These are phyloP conservation scores for Neurospora sp. DNA, from an alignment of 495 filamentous ascomycete species.

Conservation along the genomic window DNA sequence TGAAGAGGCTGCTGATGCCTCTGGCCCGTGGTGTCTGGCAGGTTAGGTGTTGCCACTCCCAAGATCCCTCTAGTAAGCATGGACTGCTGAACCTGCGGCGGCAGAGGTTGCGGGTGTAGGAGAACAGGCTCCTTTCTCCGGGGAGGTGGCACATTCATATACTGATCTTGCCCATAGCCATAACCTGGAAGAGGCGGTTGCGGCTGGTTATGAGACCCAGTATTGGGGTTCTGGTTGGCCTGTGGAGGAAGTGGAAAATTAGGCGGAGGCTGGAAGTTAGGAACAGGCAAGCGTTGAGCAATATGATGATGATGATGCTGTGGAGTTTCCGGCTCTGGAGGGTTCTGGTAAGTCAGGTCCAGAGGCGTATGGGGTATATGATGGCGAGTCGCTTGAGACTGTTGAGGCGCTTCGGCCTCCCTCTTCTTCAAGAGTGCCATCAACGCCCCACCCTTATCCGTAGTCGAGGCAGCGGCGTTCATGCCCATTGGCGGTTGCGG, in stretches of 20 bases:
- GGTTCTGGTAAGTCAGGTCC: constrained; percentile 29
- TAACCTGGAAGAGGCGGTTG: constrained; percentile 9
- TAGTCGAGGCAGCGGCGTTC: constrained; percentile 7
- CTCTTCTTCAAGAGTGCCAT: constrained; percentile 25
- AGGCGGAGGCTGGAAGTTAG: constrained; percentile 32
- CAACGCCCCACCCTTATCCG: constrained; percentile 24
- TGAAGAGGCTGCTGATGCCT: constrained; percentile 20
- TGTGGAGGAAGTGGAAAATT: constrained; percentile 31
- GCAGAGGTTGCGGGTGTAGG: constrained; percentile 43
- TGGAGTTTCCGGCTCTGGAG: constrained; percentile 27
- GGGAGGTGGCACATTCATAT: constrained; percentile 14
- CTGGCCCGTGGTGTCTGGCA: constrained; percentile 21
- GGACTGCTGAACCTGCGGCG: constrained; percentile 38
- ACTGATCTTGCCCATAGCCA: constrained; percentile 18
- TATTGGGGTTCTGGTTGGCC: constrained; percentile 4
- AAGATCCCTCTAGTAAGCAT: constrained; percentile 25
- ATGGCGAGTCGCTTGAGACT: constrained; percentile 6
- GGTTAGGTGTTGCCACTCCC: constrained; percentile 13
- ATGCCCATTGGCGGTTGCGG: constrained; percentile 18
- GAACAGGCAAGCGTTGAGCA: constrained; percentile 21
- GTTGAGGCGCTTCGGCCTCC: constrained; percentile 8
- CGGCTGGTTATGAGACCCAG: constrained; percentile 8
- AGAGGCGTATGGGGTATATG: constrained; percentile 28
- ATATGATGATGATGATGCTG: constrained; percentile 27
- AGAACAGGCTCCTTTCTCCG: constrained; percentile 32